Base-by-base conservation (phyloP, 2,329 filamentous ascomycete genomes). In the Pseudocercospora musae region DNA sequence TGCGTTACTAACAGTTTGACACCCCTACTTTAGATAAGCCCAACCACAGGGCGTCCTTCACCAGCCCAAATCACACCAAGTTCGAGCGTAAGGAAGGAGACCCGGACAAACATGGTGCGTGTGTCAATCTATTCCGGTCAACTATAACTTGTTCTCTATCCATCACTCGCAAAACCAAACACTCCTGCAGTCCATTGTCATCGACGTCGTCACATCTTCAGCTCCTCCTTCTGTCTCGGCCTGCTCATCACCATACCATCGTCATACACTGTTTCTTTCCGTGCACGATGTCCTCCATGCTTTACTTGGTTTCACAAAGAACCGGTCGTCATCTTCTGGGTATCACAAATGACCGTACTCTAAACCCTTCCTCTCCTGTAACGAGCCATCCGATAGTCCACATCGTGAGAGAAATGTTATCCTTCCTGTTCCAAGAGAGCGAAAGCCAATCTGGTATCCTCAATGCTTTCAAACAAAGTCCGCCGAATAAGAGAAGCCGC, bases 401-500 rank as follows among this genome's bases (percentile, higher is more conserved):
- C 21, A 13, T 21, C 21, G 31, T 10, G 44, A 21, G 31, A 57
- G 23, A 50, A 29, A 37, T 31, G 11, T 11, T 29, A 52, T 58
- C 48, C 44, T 27, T 52, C 23, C 31, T n/a, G 15, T 18, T 18
- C 33, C 58, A 29, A 54, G 13, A 42, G 40, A 58, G 29, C 40
- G 46, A 53, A 58, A 54, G 20, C 49, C 44, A 46, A 60, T 42
- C 53, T 58, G 42, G 50, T 58, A 50, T 49, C 25, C 18, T 25
- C 15, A 56, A 53, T 55, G 29, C 27, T 33, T 63, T 82, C 77
- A 93, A 65, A 89, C 89, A 79, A 96, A 96, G 77, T 96, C 92
- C 64, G 91, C 91, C 57, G 91, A 95, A 79, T 99, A 99, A 25
- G 94, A 98, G 82, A 99, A 99, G 69, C 95, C 95, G 63, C 95